Conservation (phyloP, 805 yeast species). For the Zygosaccharomyces gambellarensis region DNA sequence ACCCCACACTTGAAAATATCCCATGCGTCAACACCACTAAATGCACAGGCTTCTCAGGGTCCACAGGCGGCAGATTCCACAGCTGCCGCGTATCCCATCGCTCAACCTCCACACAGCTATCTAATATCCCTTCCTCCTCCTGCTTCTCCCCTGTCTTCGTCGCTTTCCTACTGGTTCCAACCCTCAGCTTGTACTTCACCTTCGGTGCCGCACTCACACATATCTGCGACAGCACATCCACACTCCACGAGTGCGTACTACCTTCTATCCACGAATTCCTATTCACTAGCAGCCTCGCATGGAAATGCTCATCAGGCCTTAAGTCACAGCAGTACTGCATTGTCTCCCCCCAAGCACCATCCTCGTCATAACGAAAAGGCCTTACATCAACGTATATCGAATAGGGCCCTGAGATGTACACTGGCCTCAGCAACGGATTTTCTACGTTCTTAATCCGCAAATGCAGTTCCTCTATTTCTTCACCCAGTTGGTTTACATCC, state of each 20-base stretch:
- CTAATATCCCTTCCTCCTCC: conserved; percentile 9
- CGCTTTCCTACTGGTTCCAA: conserved; percentile 44
- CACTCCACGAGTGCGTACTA: conserved; percentile 58
- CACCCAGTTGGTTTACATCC: conserved; percentile 15
- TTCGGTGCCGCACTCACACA: conserved; percentile 64
- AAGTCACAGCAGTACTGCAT: conserved; percentile 48
- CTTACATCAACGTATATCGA: conserved; percentile 77
- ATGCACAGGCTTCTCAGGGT: conserved; percentile 59
- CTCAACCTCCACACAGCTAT: conserved; percentile 24
- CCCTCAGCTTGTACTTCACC: conserved; percentile 59
- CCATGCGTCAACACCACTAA: conserved; percentile 88
- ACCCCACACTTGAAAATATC: conserved; percentile 79
- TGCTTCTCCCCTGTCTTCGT: conserved; percentile 9
- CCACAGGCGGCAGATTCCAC: conserved; percentile 67
- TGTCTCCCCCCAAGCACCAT: conserved; percentile 39
- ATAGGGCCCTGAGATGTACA: conserved; percentile 86
- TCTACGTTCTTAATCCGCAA: conserved; percentile 67
- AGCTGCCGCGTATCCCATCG: conserved; percentile 57
- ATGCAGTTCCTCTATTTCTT: conserved; percentile 9
- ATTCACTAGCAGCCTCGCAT: conserved; percentile 49
- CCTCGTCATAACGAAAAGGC: conserved; percentile 57
- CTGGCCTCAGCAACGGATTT: conserved; percentile 68
- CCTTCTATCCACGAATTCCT: conserved; percentile 31
- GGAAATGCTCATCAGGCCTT: conserved; percentile 68
- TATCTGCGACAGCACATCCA: conserved; percentile 78